Base-by-base conservation (phyloP, 1,284 basidiomycete genomes). In the Porogramme epimiltina region DNA sequence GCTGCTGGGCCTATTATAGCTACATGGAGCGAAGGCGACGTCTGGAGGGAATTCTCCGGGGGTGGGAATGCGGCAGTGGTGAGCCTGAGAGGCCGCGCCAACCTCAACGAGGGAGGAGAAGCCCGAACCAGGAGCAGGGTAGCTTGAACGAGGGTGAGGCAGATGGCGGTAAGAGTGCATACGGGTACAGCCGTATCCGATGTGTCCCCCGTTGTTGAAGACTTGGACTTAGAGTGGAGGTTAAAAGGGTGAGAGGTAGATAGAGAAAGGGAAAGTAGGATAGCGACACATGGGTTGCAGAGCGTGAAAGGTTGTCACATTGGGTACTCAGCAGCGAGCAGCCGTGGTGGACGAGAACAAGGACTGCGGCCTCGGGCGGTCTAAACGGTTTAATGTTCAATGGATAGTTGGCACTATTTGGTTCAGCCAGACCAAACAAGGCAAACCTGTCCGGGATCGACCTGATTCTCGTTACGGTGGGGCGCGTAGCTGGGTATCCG, bases 91-190 rank as follows among this genome's bases (percentile, higher is more conserved):
- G 51, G 62, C 75, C 37, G 77, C 73, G 13, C 84, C 84, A 3
- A 77, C 84, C 45, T 84, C 72, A 54, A 86, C 87, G 51, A 89
- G 71, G 8, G 87, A 87, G 37, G 89, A 77, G 31, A 89, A 71
- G 61, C 82, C 85, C 39, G 70, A 63, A n/a, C 48, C 51, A 24
- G 55, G 48, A 44, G 55, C 50, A 11, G 33, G 23, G 41, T 6
- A 33, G 4, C 19, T 25, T 22, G 33, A 34, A 16, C 9, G 36
- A 11, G 20, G 15, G 5, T 15, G 2, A 38, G 16, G 20, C 6
- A 25, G 22, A 26, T 15, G 10, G 16, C 22, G 13, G 22, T 34
- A 10, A 13, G 34, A 39, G 26, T 13, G 51, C 55, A 45, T 40
- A 57, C 55, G 46, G 42, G 33, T 28, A 53, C 42, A 23, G 47